Conservation (phyloP, 768 basidiomycete genomes). For the Albatrellus ellisii region DNA sequence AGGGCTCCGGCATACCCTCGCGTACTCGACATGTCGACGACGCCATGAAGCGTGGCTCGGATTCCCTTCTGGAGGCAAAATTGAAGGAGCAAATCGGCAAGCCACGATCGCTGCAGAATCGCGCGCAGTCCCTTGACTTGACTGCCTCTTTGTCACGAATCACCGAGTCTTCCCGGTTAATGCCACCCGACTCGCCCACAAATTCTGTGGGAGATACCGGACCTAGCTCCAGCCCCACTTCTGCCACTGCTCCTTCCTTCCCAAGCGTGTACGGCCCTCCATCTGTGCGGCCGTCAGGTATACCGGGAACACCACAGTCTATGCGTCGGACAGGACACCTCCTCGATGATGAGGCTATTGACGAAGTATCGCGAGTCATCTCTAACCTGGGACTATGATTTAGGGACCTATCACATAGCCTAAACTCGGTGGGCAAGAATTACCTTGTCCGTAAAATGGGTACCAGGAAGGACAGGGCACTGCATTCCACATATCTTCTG, state of each 20-base stretch:
- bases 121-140: conserved; percentile 83
- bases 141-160: conserved; percentile 77
- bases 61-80: conserved; percentile 75
- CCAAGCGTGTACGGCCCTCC: conserved; percentile 75
- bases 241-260: conserved; percentile 67
- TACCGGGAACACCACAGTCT: conserved; percentile 16
- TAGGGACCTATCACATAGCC: conserved; percentile 3
- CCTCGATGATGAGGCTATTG: conserved; percentile 44
- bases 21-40: conserved; percentile 60
- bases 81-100: conserved; percentile 64
- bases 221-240: conserved; percentile 69
- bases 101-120: conserved; percentile 72
- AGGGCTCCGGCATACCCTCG: conserved; percentile 54
- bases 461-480: conserved; percentile 15
- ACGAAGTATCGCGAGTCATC: conserved; percentile 68
- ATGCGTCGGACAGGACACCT: conserved; percentile 18
- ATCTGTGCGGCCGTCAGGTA: conserved; percentile 23
- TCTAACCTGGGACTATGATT: conserved; percentile 31
- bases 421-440: conserved; percentile 9
- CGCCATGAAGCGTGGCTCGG: conserved; percentile 75
- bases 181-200: conserved; percentile 70
- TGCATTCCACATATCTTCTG: conserved; percentile 4
- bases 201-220: conserved; percentile 65
- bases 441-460: conserved; percentile 10
- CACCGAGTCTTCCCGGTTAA: conserved; percentile 49